Evolutionary conservation across 257 asterid genomes (phyloP).

Genomic region (Hygrophila difformis): DNA sequence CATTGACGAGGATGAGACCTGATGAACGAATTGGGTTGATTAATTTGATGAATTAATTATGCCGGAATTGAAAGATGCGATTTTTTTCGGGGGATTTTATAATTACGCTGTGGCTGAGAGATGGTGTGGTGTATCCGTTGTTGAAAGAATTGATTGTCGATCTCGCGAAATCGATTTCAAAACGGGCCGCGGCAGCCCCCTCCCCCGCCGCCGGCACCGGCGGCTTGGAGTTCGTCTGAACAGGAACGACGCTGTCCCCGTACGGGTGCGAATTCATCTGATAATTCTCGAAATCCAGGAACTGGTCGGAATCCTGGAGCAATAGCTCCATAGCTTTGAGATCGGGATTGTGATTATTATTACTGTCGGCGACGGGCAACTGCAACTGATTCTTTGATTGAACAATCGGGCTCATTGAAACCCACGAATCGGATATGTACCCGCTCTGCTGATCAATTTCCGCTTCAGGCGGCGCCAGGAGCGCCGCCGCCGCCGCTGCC

Average conservation of each 20-base stretch:
- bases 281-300: conserved; percentile 53
- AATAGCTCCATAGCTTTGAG: conserved; percentile 45
- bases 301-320: conserved; percentile 48
- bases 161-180: conserved; percentile 58
- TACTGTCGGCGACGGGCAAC: too few relatives aligned
- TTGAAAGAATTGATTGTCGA: conserved; percentile 46
- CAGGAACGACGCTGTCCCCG: conserved; percentile 76
- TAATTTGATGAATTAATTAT: too few relatives aligned
- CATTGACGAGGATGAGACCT: conserved; percentile 81
- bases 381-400: too few relatives aligned
- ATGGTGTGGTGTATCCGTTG: conserved; percentile 38
- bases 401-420: conserved; percentile 19
- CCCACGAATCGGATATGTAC: conserved; percentile 28
- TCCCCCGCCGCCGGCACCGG: conserved; percentile 19
- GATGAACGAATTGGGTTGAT: conserved; percentile 8
- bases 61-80: too few relatives aligned
- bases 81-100: too few relatives aligned
- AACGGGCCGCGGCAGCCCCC: conserved; percentile 41
- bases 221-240: conserved; percentile 32
- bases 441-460: conserved; percentile 12
- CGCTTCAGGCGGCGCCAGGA: too few relatives aligned
- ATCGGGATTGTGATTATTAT: conserved; percentile 30
- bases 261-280: conserved; percentile 28
- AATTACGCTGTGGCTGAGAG: conserved; percentile 71
- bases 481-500: too few relatives aligned